A percentile compares a stretch with the other conserved stretches of the same genome.
Evolutionary conservation across 1,139 yeast genomes (phyloP).

Genomic region (Kluyveromyces sp.): DNA sequence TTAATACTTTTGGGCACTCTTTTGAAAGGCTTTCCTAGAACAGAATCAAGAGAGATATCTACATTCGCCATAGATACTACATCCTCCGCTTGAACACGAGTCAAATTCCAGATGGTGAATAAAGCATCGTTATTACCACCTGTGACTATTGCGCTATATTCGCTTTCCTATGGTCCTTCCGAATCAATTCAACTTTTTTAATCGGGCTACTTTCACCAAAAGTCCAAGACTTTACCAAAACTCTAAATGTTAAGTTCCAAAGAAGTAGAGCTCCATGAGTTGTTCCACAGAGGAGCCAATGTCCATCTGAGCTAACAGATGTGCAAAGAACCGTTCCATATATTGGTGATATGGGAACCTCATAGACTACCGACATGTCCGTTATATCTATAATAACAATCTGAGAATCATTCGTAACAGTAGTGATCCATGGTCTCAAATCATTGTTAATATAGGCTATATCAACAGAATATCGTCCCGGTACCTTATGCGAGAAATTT

Average conservation of each 20-base stretch:
- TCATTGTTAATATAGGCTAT: slow-evolving; percentile 36
- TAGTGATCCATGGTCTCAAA: slow-evolving; percentile 34
- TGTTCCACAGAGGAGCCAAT: slow-evolving; percentile 73
- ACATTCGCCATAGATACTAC: slow-evolving; percentile 37
- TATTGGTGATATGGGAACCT: slow-evolving; percentile 46
- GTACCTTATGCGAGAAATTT: slow-evolving; percentile 32
- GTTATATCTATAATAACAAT: slow-evolving; percentile 54
- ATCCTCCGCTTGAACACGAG: slow-evolving; percentile 54
- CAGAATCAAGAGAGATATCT: slow-evolving; percentile 13
- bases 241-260: slow-evolving; percentile 73
- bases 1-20: not conserved
- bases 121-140: slow-evolving; percentile 63
- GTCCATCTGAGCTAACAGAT: slow-evolving; percentile 43
- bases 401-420: slow-evolving; percentile 47
- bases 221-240: slow-evolving; percentile 56
- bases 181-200: slow-evolving; percentile 37
- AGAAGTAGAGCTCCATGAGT: slow-evolving; percentile 61
- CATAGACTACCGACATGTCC: slow-evolving; percentile 41
- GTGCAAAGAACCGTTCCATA: slow-evolving; percentile 64
- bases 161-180: slow-evolving; percentile 32
- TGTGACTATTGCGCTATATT: slow-evolving; percentile 43
- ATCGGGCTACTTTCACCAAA: slow-evolving; percentile 45
- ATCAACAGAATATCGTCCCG: slow-evolving; percentile 38
- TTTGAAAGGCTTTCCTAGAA: not conserved
- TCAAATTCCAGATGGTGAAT: slow-evolving; percentile 71